Evolutionary conservation across 75 land plant species (phyloP).

Genomic region (Cunninghamia lanceolata): DNA sequence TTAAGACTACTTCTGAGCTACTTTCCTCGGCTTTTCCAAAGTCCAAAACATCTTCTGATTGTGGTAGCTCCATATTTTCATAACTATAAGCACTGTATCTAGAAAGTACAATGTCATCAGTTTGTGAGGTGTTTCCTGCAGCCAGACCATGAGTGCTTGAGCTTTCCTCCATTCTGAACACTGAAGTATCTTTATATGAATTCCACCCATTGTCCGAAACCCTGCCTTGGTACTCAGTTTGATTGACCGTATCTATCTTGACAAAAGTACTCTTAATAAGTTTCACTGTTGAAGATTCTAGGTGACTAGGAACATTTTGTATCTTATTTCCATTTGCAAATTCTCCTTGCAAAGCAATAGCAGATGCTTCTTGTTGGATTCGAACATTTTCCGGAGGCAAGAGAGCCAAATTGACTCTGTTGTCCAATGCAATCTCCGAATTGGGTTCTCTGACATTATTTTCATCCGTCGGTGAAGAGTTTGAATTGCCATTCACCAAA

Average conservation of each 20-base stretch:
- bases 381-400: background rate
- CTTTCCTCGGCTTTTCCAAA: slow-evolving; percentile 20
- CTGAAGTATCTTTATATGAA: slow-evolving; percentile 6
- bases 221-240: slow-evolving; percentile 1
- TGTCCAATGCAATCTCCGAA: background rate
- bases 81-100: slow-evolving; percentile 28
- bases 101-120: slow-evolving; percentile 4
- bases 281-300: background rate
- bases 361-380: background rate
- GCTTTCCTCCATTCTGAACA: slow-evolving; percentile 1
- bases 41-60: slow-evolving; percentile 28
- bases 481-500: background rate
- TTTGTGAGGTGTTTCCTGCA: background rate
- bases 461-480: background rate
- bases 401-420: slow-evolving; percentile 1
- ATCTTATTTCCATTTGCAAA: background rate
- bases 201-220: background rate
- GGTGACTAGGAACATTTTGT: background rate
- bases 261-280: background rate
- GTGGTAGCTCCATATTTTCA: slow-evolving; percentile 9
- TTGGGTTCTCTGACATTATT: background rate
- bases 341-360: background rate
- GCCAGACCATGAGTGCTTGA: background rate
- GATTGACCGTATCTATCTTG: slow-evolving; percentile 1
- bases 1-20: slow-evolving; percentile 59